These are phyloP conservation scores for Cucurbitaria berberidis DNA, from an alignment of 2,329 filamentous ascomycete species.

Conservation along the genomic window DNA sequence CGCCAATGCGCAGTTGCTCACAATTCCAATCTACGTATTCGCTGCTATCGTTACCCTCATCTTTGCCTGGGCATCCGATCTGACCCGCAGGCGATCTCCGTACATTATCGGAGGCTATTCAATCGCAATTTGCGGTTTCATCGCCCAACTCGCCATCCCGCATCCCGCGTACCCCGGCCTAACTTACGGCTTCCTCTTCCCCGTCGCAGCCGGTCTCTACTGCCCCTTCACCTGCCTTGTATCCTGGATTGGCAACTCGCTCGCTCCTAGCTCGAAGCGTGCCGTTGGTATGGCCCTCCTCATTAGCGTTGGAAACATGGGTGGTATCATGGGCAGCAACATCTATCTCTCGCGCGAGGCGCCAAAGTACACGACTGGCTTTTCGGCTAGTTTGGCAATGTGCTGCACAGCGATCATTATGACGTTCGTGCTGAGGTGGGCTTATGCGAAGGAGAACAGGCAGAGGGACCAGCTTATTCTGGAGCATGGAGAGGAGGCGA, in stretches of 20 bases:
- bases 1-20: slow-evolving; percentile 50
- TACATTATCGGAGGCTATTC: slow-evolving; percentile 61
- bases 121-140: slow-evolving; percentile 62
- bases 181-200: slow-evolving; percentile 53
- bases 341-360: slow-evolving; percentile 57
- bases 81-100: slow-evolving; percentile 58
- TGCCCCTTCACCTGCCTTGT: slow-evolving; percentile 47
- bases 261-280: slow-evolving; percentile 44
- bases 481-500: slow-evolving; percentile 41
- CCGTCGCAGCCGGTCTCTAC: slow-evolving; percentile 45
- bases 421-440: slow-evolving; percentile 52
- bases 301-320: slow-evolving; percentile 56
- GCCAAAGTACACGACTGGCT: slow-evolving; percentile 59
- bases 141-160: slow-evolving; percentile 57
- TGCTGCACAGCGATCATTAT: slow-evolving; percentile 55
- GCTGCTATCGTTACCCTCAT: slow-evolving; percentile 49
- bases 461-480: slow-evolving; percentile 33
- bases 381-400: slow-evolving; percentile 55
- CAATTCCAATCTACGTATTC: slow-evolving; percentile 52
- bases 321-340: slow-evolving; percentile 53
- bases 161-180: slow-evolving; percentile 53
- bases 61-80: slow-evolving; percentile 59
- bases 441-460: slow-evolving; percentile 47
- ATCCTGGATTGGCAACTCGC: slow-evolving; percentile 45
- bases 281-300: slow-evolving; percentile 59